A percentile compares a stretch with the other conserved stretches of the same genome.
These are phyloP conservation scores for Lepiota venenata DNA, from an alignment of 768 basidiomycete genomes.

Conservation along the genomic window DNA sequence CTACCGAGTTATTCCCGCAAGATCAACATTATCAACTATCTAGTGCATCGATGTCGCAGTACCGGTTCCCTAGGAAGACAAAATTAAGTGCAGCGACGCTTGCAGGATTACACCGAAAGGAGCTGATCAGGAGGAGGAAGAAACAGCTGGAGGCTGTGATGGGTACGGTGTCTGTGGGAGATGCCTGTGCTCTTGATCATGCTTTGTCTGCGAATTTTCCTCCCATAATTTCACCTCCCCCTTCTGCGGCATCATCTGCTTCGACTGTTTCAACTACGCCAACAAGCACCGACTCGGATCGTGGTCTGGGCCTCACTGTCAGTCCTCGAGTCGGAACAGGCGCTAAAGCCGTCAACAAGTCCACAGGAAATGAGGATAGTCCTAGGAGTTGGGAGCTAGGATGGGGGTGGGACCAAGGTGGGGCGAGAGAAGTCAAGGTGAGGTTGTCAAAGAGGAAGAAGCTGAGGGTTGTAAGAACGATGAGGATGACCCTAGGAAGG, in stretches of 20 bases:
- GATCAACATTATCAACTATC: neutral
- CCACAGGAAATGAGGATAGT: neutral
- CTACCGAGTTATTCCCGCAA: neutral
- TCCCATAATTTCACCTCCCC: slow-evolving; percentile 19
- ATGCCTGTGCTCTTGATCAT: slow-evolving; percentile 74
- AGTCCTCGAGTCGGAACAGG: neutral
- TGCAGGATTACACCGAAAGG: slow-evolving; percentile 74
- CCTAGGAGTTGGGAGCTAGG: slow-evolving; percentile 12
- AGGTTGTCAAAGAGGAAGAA: slow-evolving; percentile 54
- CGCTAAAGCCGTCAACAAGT: neutral
- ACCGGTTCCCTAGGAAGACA: slow-evolving; percentile 25
- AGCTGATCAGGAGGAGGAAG: slow-evolving; percentile 64
- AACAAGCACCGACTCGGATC: slow-evolving; percentile 3
- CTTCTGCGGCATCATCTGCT: slow-evolving; percentile 19
- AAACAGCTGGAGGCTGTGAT: slow-evolving; percentile 70
- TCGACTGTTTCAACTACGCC: slow-evolving; percentile 14
- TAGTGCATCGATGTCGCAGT: neutral
- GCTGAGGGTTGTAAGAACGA: slow-evolving; percentile 43
- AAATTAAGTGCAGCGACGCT: slow-evolving; percentile 55
- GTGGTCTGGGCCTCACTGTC: neutral
- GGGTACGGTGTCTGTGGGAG: slow-evolving; percentile 61
- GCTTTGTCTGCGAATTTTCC: slow-evolving; percentile 55
- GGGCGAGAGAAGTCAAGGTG: slow-evolving; percentile 29
- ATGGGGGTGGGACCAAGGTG: slow-evolving; percentile 11
- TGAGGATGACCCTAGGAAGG: slow-evolving; percentile 36